Base-by-base conservation (phyloP, 257 asterid species). In the Penstemon newberryi region DNA sequence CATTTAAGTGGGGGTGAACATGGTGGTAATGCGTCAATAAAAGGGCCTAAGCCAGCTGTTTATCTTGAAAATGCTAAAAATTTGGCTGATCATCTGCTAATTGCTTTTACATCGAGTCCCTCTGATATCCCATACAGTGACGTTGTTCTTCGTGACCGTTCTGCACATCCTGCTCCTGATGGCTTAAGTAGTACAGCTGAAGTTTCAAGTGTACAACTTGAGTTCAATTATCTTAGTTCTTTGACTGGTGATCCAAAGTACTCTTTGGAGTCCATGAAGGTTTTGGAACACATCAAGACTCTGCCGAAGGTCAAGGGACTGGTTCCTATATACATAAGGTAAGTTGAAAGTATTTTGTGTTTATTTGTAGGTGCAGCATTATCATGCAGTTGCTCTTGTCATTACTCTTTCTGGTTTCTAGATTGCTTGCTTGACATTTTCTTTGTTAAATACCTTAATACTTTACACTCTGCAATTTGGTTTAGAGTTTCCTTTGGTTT, bases 111-210 rank as follows among this genome's bases (percentile, higher is more conserved):
- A 47, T 81, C 90, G 18, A 91, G 99, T 62, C 96, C 95, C 3
- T 64, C 95, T 13, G 89, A 77, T 70, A 87, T 91, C 78, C 99
- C 97, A 67, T 90, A 64, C 74, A 90, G 97, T 59, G 97, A 93
- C 50, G 96, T 93, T 44, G 82, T 88, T 79, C 86, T 90, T 57
- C 84, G 50, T 53, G 92, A 87, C 45, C 82, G 76, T 50, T 76
- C 99, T 25, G 95, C 97, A 8, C 99, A 87, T 77, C 81, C 97
- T 63, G 95, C 97, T 61, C 96, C 96, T 15, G 96, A 87, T 82
- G 97, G 99, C 66, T 71, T 86, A 67, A 94, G 99, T 84, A 90
- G 97, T 84, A 94, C 99, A 11, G 89, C 99, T 0, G 97, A 94
- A 82, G 97, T 73, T 78, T 85, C 97, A 45, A 84, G 89, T 56